Base-by-base conservation (phyloP, 2,329 filamentous ascomycete genomes). In the Ceratocystis smalleyi region DNA sequence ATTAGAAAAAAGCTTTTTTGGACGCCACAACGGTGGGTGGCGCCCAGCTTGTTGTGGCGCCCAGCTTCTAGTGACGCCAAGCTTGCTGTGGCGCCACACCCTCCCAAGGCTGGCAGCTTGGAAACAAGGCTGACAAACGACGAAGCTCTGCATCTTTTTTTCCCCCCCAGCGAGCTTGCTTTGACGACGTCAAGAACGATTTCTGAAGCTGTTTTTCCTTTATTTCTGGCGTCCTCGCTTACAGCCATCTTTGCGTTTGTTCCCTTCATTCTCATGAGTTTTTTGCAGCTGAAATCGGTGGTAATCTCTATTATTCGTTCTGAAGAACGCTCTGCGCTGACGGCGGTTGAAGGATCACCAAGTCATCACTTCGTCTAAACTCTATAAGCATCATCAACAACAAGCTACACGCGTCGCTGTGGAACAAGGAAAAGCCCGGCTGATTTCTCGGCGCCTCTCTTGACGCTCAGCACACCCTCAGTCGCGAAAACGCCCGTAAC, bases 101-200 rank as follows among this genome's bases (percentile, higher is more conserved):
- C 1, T 17, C 5, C 27, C 24, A 57, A 57, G 54, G 54, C 54
- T 57, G 54, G 51, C 24, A 30, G 1, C 5, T 2, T 8, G 15
- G 24, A 57, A 30, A 57, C 54, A 5, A 57, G 54, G 54, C 54
- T 57, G 54, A 57, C 54, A n/a, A 57, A 57, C 7, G 54, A 12
- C 19, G 30, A 57, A 57, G 54, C 54, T 61, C 3, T 43, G 12
- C 22, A 43, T 10, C 24, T 47, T 61, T 61, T 57, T 35, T 54
- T 35, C n/a, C n/a, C n/a, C n/a, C n/a, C n/a, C 22, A n/a, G 30
- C 30, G 27, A 47, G 43, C 7, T 22, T 40, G 35, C 10, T 30
- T 47, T 47, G 59, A 43, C 24, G 43, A 35, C 12, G 12, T 40
- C 12, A 40, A 40, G 17, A 12, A 1, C 45, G n/a, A n/a, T 15